phyloP scores from a whole-genome alignment of 2,329 filamentous ascomycete species.

The Gliomastix tumulicola region DNA sequence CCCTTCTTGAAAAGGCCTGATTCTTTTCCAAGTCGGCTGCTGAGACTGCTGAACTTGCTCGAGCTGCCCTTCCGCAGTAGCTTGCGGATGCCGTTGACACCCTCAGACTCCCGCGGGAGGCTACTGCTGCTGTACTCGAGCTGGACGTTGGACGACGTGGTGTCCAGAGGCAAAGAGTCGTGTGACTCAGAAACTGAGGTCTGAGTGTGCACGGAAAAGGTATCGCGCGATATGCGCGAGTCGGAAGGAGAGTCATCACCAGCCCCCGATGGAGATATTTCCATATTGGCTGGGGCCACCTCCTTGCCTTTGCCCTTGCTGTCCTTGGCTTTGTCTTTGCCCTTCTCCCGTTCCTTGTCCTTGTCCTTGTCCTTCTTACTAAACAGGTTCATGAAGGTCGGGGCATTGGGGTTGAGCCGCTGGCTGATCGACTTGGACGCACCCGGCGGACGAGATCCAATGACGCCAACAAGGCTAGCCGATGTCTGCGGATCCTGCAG shows the following conservation, averaged over 20 bases:
- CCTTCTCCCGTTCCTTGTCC: conserved; percentile 18
- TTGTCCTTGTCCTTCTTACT: conserved; percentile 30
- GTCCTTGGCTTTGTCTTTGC: conserved; percentile 28
- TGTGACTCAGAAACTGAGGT: conserved; percentile 53
- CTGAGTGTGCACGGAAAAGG: conserved; percentile 49
- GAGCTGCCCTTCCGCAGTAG: conserved; percentile 60
- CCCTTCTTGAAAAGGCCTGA: conserved; percentile 52
- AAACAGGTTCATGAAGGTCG: conserved; percentile 75
- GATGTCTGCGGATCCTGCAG: conserved; percentile 43
- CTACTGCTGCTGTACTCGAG: conserved; percentile 41
- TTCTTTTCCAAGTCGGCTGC: conserved; percentile 48
- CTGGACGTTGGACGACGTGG: conserved; percentile 46
- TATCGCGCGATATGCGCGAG: conserved; percentile 48
- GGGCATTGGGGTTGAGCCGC: conserved; percentile 80
- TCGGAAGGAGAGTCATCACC: conserved; percentile 43
- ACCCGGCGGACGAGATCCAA: conserved; percentile 66
- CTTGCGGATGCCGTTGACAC: conserved; percentile 43
- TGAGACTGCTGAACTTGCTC: conserved; percentile 58
- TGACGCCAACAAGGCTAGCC: conserved; percentile 58
- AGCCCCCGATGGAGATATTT: conserved; percentile 31
- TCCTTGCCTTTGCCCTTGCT: conserved; percentile 25
- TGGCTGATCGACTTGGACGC: conserved; percentile 39
- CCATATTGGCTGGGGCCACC: too few species aligned
- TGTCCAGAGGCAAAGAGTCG: conserved; percentile 50
- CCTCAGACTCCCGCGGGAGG: conserved; percentile 43